Conservation (phyloP, 805 yeast species). For the Zygosaccharomyces siamensis region DNA sequence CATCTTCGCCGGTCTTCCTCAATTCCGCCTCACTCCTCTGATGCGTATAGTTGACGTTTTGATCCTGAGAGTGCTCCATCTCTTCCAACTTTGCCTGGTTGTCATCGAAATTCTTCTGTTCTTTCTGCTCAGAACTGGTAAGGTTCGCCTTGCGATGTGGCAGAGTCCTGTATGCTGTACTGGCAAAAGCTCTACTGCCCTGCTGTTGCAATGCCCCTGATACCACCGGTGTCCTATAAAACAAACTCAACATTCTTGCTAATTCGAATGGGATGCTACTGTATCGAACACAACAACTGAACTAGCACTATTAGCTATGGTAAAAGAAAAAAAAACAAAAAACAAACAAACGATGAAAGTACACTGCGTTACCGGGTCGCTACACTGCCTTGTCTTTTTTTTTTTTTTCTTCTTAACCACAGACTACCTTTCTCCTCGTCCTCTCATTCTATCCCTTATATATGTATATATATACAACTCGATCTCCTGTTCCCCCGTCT, state of each 20-base stretch:
- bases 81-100: constrained; percentile 28
- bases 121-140: constrained; percentile 20
- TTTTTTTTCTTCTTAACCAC: not conserved
- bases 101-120: constrained; percentile 26
- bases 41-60: constrained; percentile 8
- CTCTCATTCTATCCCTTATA: not conserved
- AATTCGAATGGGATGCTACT: not conserved
- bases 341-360: not conserved
- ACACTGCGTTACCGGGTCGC: not conserved
- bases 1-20: constrained; percentile 32
- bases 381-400: not conserved
- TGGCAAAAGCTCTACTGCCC: constrained; percentile 6
- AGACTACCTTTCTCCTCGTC: not conserved
- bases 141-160: constrained; percentile 20
- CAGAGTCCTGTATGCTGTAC: constrained; percentile 5
- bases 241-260: not conserved
- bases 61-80: constrained; percentile 23
- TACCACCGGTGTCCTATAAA: not conserved
- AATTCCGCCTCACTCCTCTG: constrained; percentile 24
- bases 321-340: not conserved
- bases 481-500: not conserved
- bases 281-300: not conserved
- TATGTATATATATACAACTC: not conserved
- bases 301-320: not conserved
- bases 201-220: not conserved